phyloP scores from a whole-genome alignment of 768 basidiomycete genomes.

The Naganishia onofrii region DNA sequence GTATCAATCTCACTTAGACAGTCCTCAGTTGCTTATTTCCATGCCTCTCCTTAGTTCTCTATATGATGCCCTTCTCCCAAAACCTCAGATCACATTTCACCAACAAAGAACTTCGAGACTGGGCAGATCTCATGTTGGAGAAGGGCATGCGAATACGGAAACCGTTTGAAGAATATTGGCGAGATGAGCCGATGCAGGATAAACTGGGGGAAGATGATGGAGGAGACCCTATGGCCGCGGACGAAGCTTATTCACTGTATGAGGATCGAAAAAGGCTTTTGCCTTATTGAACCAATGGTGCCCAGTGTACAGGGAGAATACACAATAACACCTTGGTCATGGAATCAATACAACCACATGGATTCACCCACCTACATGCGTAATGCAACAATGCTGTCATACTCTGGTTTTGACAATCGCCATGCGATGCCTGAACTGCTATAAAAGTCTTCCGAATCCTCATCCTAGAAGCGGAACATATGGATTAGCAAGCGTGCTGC shows the following conservation, averaged over 20 bases:
- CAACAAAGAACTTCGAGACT: conserved; percentile 50
- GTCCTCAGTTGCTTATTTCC: neutral
- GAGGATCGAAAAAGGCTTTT: conserved; percentile 43
- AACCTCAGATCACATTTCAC: conserved; percentile 48
- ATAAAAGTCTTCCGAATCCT: conserved; percentile 92
- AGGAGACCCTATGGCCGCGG: conserved; percentile 40
- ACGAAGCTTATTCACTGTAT: conserved; percentile 45
- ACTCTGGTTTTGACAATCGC: conserved; percentile 76
- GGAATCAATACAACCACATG: neutral
- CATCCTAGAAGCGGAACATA: conserved; percentile 61
- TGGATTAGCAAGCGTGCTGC: too few relatives aligned
- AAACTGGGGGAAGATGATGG: conserved; percentile 33
- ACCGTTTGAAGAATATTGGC: conserved; percentile 47
- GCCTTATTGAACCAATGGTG: conserved; percentile 45
- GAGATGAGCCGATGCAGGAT: conserved; percentile 29
- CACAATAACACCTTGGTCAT: neutral
- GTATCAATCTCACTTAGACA: neutral
- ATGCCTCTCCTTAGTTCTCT: conserved; percentile 44
- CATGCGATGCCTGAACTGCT: conserved; percentile 87
- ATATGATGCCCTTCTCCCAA: conserved; percentile 52
- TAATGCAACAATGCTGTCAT: conserved; percentile 62
- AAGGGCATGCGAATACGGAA: conserved; percentile 50
- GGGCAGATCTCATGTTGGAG: conserved; percentile 52
- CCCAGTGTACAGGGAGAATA: neutral
- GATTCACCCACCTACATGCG: conserved; percentile 1